phyloP scores from a whole-genome alignment of 2,329 filamentous ascomycete genomes.

The Exophiala xenobiotica region DNA sequence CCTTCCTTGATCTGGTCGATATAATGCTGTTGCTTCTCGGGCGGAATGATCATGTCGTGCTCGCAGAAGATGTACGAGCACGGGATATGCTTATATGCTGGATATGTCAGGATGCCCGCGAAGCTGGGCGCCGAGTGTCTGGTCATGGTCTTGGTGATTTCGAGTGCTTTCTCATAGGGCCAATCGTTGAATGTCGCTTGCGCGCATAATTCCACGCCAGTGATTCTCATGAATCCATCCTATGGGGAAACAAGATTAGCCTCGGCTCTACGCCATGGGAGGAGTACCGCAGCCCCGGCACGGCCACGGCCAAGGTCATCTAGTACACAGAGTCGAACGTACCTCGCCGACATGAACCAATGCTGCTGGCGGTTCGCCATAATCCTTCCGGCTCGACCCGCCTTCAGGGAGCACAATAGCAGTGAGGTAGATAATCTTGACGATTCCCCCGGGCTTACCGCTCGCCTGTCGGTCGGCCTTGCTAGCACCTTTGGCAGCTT shows the following conservation, averaged over 20 bases:
- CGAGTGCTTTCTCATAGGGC: constrained; percentile 17
- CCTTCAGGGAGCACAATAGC: constrained; percentile 38
- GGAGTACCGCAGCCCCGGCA: too few relatives aligned
- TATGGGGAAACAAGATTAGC: neutral
- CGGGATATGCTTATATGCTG: constrained; percentile 37
- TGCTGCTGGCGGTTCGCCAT: constrained; percentile 4
- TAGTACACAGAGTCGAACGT: too few relatives aligned
- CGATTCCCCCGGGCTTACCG: constrained; percentile 34
- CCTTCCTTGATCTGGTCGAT: constrained; percentile 36
- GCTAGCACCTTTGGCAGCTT: constrained; percentile 33
- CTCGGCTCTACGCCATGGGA: too few relatives aligned
- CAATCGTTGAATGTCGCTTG: constrained; percentile 7
- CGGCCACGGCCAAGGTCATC: too few relatives aligned
- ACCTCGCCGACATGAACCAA: constrained; percentile 9
- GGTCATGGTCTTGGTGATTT: constrained; percentile 22
- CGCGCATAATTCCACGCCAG: constrained; percentile 7
- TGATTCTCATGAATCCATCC: constrained; percentile 11
- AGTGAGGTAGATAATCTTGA: constrained; percentile 35
- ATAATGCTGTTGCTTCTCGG: constrained; percentile 32
- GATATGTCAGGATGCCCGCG: constrained; percentile 33
- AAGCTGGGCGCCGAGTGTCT: constrained; percentile 36
- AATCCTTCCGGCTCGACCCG: neutral
- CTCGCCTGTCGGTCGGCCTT: constrained; percentile 27
- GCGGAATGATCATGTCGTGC: constrained; percentile 34
- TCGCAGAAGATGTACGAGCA: constrained; percentile 37